A percentile compares a stretch with the other conserved stretches of the same genome.
These are phyloP conservation scores for Penicillium flavigenum DNA, from an alignment of 495 filamentous ascomycete genomes.

Conservation along the genomic window DNA sequence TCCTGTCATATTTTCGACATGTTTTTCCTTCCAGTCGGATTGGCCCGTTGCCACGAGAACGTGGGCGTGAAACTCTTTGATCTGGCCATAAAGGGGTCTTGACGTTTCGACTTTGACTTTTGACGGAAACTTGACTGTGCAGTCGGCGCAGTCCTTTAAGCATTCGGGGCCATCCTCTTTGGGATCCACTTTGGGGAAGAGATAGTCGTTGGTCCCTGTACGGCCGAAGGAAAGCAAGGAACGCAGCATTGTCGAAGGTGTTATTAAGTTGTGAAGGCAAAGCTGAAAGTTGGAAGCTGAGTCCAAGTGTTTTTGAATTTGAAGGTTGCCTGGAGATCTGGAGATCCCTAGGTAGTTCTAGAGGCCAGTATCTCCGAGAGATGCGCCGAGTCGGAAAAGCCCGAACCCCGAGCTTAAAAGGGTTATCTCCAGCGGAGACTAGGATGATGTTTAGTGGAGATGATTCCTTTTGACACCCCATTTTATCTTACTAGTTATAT, in stretches of 20 bases:
- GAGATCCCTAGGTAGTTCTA: constrained; percentile 4
- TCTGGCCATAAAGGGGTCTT: constrained; percentile 74
- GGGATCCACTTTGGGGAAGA: constrained; percentile 59
- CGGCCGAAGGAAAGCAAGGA: constrained; percentile 37
- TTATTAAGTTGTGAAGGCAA: not conserved
- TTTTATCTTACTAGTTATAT: not conserved
- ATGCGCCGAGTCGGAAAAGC: not conserved
- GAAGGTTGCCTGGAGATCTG: not conserved
- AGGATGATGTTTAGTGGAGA: not conserved
- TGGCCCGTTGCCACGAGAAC: constrained; percentile 89
- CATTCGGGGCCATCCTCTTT: constrained; percentile 80
- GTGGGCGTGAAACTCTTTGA: constrained; percentile 84
- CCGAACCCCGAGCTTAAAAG: constrained; percentile 15
- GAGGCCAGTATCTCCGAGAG: constrained; percentile 17
- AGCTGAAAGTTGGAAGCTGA: not conserved
- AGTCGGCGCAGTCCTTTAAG: constrained; percentile 78
- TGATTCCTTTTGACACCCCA: not conserved
- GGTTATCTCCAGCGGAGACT: not conserved
- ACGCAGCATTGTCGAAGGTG: constrained; percentile 33
- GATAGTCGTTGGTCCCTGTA: constrained; percentile 28
- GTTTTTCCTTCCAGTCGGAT: constrained; percentile 82
- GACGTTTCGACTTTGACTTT: constrained; percentile 71
- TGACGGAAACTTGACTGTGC: constrained; percentile 70
- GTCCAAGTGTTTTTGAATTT: not conserved
- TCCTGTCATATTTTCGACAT: constrained; percentile 77